Evolutionary conservation across 2,329 filamentous ascomycete species (phyloP), one percentile per base, ranked within the genome.

Genomic region (Clonostachys rosea): DNA sequence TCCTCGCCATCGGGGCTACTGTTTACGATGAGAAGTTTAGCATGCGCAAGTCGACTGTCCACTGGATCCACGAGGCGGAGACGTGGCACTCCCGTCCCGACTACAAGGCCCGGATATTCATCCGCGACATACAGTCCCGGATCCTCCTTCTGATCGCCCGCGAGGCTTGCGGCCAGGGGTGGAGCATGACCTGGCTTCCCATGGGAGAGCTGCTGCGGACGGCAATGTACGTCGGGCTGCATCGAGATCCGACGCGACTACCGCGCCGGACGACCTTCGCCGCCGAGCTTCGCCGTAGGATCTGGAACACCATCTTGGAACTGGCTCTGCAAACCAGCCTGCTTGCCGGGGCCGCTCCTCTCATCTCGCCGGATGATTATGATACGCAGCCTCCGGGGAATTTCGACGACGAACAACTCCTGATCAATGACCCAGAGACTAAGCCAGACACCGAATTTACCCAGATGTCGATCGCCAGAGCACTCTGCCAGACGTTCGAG

Each of bases 11-110:
- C 16, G 82, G 81, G 1, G 71, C 78, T 2, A 63, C 67, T 2
- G 63, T 66, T 0, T 73, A 78, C 47, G 76, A 83, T 45, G 67
- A 75, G 0, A 50, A 60, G 0, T 82, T 78, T 47, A 74, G 71
- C 0, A 52, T 81, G 35, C 71, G 78, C 7, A 45, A 62, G 6
- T 65, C 67, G 0, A 80, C 80, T 1, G 62, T 73, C n/a, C 67
- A 61, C 30, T 85, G 80, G 81, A 62, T 83, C 0, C 76, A 78
- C 47, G 78, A 82, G 50, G 79, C 74, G 0, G 74, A 79, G 41
- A 70, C 70, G 0, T 84, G 76, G 75, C 45, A 78, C 1, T 71
- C 74, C 0, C 69, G 71, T 6, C 81, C 80, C 0, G 64, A 73
- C 4, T 75, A 73, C 54, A 84, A 84, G 50, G 66, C 70, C 1